Base-by-base conservation (phyloP, 352 stramenopile genomes). In the Globisporangium carolinianum region DNA sequence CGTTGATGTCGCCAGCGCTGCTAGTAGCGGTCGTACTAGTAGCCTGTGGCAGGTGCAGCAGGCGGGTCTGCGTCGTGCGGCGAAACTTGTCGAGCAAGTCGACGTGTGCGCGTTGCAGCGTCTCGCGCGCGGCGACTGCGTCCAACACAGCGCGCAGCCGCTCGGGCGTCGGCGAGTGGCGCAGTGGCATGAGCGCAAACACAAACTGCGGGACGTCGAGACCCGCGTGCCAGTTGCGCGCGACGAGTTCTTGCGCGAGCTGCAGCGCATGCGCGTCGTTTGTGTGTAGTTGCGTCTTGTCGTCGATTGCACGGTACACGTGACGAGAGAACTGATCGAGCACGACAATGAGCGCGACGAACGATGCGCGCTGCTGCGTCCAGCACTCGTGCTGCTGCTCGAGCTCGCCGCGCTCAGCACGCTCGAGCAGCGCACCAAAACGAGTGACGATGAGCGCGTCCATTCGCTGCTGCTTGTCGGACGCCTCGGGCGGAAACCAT, bases 241-340 rank as follows among this genome's bases (percentile, higher is more conserved):
- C 70, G 45, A 89, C 66, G 17, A 90, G 60, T 55, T 76, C 62
- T 47, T 76, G 63, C 35, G 76, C 69, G 52, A 90, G 50, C 38
- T 58, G 58, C 9, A 87, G 59, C 17, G 71, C 72, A 12, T 86
- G 57, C 11, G 58, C 64, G 54, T 90, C 76, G 43, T 94, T 89
- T 18, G 48, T 66, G 60, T 59, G 53, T 15, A 75, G 43, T 5
- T 62, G 50, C 32, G 62, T 57, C 32, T 72, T 63, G 47, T 66
- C 60, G 9, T 65, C 63, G 11, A 35, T 47, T 37, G 73, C 55
- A 43, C 89, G 76, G 58, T 91, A 86, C 9, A 94, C 65, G 59
- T 96, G 87, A 1, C 89, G 72, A 17, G 85, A 91, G 63, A 95
- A 86, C 62, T 96, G 89, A 62, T 97, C 89, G 15, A 97, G 59